These are phyloP conservation scores for Pleurostoma richardsiae DNA, from an alignment of 2,329 filamentous ascomycete genomes.

Conservation along the genomic window DNA sequence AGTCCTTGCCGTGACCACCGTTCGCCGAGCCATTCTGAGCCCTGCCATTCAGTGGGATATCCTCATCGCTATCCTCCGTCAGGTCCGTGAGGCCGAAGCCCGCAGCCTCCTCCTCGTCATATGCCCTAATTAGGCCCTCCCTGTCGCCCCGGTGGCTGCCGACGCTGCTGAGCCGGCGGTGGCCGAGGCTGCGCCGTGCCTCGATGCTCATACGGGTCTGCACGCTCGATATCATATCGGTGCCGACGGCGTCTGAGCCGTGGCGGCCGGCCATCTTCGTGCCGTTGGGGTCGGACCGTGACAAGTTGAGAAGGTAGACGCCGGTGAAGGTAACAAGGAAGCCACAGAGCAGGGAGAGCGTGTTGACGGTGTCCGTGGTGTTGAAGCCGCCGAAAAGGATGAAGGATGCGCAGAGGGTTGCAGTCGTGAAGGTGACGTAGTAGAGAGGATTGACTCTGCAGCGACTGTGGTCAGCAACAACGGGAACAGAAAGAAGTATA, in stretches of 20 bases:
- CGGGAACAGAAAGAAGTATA: neutral
- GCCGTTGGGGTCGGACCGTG: constrained; percentile 82
- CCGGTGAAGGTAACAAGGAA: constrained; percentile 94
- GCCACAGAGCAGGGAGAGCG: constrained; percentile 83
- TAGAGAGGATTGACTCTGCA: constrained; percentile 87
- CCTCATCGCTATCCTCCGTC: constrained; percentile 70
- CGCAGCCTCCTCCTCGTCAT: constrained; percentile 75
- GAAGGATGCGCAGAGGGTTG: constrained; percentile 89
- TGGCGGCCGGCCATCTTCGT: constrained; percentile 55
- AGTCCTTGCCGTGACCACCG: constrained; percentile 25
- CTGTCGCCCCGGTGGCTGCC: constrained; percentile 65
- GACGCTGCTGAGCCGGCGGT: constrained; percentile 45
- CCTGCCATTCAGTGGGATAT: constrained; percentile 32
- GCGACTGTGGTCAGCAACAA: constrained; percentile 1
- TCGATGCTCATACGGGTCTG: constrained; percentile 95
- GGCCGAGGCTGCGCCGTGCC: constrained; percentile 66
- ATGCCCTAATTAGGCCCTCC: constrained; percentile 79
- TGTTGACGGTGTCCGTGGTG: constrained; percentile 86
- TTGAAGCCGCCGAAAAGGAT: constrained; percentile 96
- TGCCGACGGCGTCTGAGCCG: constrained; percentile 75
- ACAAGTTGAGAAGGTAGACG: constrained; percentile 95
- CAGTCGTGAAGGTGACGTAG: constrained; percentile 96
- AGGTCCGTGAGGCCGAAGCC: constrained; percentile 76
- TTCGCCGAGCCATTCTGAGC: constrained; percentile 34
- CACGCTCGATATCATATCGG: constrained; percentile 83